Evolutionary conservation across 75 land plant species (phyloP).

Genomic region (Cunninghamia lanceolata): DNA sequence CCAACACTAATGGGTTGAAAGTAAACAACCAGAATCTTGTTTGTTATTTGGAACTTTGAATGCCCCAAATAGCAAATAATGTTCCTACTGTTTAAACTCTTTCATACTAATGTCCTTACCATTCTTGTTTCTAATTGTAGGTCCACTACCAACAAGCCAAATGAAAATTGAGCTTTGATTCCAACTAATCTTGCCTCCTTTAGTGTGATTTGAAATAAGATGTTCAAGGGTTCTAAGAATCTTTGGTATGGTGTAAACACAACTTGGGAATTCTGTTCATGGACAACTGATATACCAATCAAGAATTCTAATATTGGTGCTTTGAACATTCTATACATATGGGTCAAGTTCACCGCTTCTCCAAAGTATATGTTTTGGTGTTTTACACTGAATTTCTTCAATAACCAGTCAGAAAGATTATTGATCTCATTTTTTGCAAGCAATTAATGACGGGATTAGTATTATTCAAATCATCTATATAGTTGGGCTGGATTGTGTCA

Average conservation of each 20-base stretch:
- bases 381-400: neutral
- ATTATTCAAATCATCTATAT: too few relatives aligned
- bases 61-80: too few relatives aligned
- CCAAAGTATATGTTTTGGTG: neutral
- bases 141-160: slow-evolving; percentile 3
- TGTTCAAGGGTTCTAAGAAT: neutral
- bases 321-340: neutral
- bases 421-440: neutral
- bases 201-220: neutral
- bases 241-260: neutral
- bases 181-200: neutral
- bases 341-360: neutral
- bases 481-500: neutral
- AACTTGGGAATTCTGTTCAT: neutral
- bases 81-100: too few relatives aligned
- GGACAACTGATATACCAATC: too few relatives aligned
- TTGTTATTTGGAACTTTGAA: too few relatives aligned
- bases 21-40: too few relatives aligned
- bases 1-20: too few relatives aligned
- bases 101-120: too few relatives aligned
- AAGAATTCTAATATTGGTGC: neutral
- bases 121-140: neutral
- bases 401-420: neutral
- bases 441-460: neutral
- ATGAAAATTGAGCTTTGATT: slow-evolving; percentile 16